These are phyloP conservation scores for Crithidia brevicula DNA, from an alignment of 208 protist genomes.

Conservation along the genomic window DNA sequence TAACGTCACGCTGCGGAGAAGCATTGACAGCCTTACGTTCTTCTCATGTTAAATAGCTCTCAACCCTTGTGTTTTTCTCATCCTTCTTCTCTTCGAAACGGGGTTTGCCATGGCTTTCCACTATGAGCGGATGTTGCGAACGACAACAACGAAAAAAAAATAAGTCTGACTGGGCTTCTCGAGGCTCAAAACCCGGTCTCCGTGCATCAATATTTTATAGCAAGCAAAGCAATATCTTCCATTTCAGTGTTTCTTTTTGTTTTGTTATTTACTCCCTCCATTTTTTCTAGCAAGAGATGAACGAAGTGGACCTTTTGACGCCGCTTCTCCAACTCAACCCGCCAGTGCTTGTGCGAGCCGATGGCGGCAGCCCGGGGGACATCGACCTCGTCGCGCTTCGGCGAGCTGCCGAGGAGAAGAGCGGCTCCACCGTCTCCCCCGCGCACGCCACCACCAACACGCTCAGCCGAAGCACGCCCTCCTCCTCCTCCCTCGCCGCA, in stretches of 20 bases:
- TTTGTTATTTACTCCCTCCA: background rate
- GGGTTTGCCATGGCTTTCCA: too few relatives aligned
- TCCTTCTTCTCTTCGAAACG: background rate
- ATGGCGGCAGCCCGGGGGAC: conserved; percentile 1
- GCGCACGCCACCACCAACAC: background rate
- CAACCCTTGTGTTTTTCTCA: conserved; percentile 1
- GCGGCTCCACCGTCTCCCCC: background rate
- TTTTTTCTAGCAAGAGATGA: background rate
- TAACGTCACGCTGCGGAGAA: background rate
- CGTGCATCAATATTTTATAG: too few relatives aligned
- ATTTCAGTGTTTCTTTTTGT: background rate
- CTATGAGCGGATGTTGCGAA: too few relatives aligned
- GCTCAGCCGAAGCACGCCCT: background rate
- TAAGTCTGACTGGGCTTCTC: too few relatives aligned
- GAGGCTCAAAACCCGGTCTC: too few relatives aligned
- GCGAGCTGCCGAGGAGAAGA: background rate
- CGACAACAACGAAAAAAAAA: too few relatives aligned
- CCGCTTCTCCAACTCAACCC: conserved; percentile 36
- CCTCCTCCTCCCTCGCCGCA: conserved; percentile 10
- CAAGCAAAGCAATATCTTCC: too few relatives aligned
- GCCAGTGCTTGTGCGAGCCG: conserved; percentile 30
- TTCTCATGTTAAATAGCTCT: too few relatives aligned
- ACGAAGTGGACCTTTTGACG: conserved; percentile 9
- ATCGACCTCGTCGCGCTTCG: conserved; percentile 24
- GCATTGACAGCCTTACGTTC: background rate